Percentiles rank a stretch among this genome's conserved stretches.
Evolutionary conservation across 176 grass and related monocot genomes (phyloP).

Genomic region (Musa beccarii): DNA sequence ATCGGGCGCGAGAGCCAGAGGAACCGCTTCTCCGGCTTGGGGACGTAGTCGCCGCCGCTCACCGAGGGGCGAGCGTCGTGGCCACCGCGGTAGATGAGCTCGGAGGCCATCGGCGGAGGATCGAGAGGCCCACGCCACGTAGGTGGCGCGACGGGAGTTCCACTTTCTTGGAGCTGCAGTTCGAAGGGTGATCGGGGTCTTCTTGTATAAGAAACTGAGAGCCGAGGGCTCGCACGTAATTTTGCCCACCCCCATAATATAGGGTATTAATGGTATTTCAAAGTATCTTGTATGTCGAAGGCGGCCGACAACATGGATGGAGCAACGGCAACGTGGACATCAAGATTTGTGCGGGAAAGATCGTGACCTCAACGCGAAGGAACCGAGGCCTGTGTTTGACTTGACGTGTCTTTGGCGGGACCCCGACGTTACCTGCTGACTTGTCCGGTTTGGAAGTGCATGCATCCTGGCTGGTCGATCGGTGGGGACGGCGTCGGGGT

Average conservation of each 20-base stretch:
- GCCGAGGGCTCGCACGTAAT: not conserved
- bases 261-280: too few species aligned
- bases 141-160: not conserved
- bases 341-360: too few species aligned
- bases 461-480: too few species aligned
- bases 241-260: not conserved
- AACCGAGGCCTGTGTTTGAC: too few species aligned
- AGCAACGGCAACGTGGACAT: too few species aligned
- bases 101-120: constrained; percentile 56
- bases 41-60: constrained; percentile 20
- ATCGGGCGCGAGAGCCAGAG: constrained; percentile 45
- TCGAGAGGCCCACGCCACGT: not conserved
- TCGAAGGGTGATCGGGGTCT: not conserved
- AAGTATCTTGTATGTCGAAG: too few species aligned
- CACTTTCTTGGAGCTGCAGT: not conserved
- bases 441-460: too few species aligned
- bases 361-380: too few species aligned
- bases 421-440: too few species aligned
- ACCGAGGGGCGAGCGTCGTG: constrained; percentile 12
- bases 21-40: constrained; percentile 54
- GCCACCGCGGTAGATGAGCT: constrained; percentile 66
- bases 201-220: constrained; percentile 25
- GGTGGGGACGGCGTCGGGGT: too few species aligned
- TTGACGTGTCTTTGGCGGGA: too few species aligned
- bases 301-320: too few species aligned